Evolutionary conservation across 495 filamentous ascomycete genomes (phyloP).

Genomic region (Annulohypoxylon maeteangense): DNA sequence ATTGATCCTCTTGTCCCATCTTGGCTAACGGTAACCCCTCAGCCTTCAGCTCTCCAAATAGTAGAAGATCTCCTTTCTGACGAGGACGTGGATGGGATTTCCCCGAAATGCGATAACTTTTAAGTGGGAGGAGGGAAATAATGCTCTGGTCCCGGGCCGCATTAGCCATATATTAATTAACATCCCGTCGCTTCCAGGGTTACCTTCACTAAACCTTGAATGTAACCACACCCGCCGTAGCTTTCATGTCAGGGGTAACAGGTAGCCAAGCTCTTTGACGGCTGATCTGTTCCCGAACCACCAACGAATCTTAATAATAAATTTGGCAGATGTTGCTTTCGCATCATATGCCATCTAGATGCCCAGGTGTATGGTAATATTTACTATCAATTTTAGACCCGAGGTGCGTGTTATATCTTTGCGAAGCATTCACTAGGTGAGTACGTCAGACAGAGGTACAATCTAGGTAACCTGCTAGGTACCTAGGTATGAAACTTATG

Average conservation of each 20-base stretch:
- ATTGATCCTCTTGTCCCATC: conserved; percentile 48
- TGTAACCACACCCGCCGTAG: conserved; percentile 7
- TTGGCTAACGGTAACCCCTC: conserved; percentile 80
- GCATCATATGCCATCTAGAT: no score
- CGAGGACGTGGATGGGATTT: conserved; percentile 24
- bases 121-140: conserved; percentile 17
- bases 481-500: no score
- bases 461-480: no score
- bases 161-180: conserved; percentile 47
- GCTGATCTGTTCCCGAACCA: conserved; percentile 7
- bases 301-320: not conserved
- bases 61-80: conserved; percentile 49
- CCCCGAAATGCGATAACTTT: conserved; percentile 11
- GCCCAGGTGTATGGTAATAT: not conserved
- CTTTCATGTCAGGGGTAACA: conserved; percentile 4
- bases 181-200: not conserved
- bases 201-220: conserved; percentile 13
- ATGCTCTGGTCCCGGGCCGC: conserved; percentile 38
- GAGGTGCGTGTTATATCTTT: no score
- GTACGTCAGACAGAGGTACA: no score
- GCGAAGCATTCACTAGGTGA: no score
- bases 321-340: not conserved
- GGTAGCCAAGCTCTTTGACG: conserved; percentile 12
- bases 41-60: conserved; percentile 72
- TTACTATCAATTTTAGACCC: not conserved